These are phyloP conservation scores for Chaetomium cochliodes DNA, from an alignment of 495 filamentous ascomycete genomes.

Conservation along the genomic window DNA sequence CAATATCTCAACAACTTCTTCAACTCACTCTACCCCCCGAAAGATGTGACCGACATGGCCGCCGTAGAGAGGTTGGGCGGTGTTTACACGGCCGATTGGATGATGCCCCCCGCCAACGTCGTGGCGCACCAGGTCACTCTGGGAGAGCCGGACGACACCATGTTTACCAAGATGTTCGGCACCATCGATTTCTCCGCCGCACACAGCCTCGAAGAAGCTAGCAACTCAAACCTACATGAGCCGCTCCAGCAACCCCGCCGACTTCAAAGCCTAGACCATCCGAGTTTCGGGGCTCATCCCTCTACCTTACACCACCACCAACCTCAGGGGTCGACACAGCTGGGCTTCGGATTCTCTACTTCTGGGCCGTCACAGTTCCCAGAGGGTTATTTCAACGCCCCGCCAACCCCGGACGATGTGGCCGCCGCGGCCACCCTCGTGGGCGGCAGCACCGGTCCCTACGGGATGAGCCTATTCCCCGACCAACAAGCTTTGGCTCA, in stretches of 20 bases:
- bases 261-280: background rate
- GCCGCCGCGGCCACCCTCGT: slow-evolving; percentile 40
- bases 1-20: slow-evolving; percentile 7
- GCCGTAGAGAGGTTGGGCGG: background rate
- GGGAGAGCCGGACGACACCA: background rate
- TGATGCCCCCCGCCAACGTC: background rate
- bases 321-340: background rate
- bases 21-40: background rate
- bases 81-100: background rate
- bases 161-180: background rate
- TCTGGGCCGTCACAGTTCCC: slow-evolving; percentile 2
- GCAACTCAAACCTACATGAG: too few species aligned
- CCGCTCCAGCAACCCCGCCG: too few species aligned
- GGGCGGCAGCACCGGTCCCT: background rate
- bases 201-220: background rate
- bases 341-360: background rate
- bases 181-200: background rate
- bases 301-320: background rate
- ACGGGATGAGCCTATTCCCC: background rate
- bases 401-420: slow-evolving; percentile 43
- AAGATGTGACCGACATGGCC: background rate
- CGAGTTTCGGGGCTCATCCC: background rate
- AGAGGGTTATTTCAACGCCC: background rate
- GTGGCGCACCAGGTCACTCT: slow-evolving; percentile 11
- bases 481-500: background rate